Percentiles rank a stretch among this genome's conserved stretches.
phyloP scores from a whole-genome alignment of 257 asterid genomes.

The Solanum etuberosum region DNA sequence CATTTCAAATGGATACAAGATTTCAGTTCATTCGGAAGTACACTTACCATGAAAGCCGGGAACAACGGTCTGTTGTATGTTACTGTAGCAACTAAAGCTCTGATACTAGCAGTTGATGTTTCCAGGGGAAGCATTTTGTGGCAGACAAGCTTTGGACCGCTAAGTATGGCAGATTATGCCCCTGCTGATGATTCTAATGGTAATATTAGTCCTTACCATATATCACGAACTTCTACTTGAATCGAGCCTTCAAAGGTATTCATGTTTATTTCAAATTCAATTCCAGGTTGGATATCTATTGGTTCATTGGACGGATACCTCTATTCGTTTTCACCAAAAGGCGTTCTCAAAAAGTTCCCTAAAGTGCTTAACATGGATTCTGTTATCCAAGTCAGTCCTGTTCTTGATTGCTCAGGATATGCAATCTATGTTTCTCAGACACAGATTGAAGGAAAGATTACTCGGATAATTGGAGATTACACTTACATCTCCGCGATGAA shows the following conservation, averaged over 20 bases:
- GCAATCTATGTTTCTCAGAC: conserved; percentile 63
- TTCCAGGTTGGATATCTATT: conserved; percentile 82
- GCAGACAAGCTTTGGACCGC: conserved; percentile 62
- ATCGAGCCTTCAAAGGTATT: neutral
- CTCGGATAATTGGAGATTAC: conserved; percentile 38
- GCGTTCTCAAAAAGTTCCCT: conserved; percentile 52
- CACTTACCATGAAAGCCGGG: conserved; percentile 45
- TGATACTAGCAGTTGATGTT: conserved; percentile 61
- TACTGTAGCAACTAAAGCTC: conserved; percentile 31
- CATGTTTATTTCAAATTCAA: neutral
- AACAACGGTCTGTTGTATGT: conserved; percentile 69
- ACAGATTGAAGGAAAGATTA: conserved; percentile 53
- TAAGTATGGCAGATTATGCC: conserved; percentile 53
- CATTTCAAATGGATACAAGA: conserved; percentile 84
- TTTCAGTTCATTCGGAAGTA: conserved; percentile 51
- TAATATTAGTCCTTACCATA: conserved; percentile 4
- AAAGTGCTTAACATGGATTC: conserved; percentile 20
- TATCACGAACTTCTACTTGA: neutral
- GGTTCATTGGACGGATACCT: conserved; percentile 88
- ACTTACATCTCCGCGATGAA: conserved; percentile 60
- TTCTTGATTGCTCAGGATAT: conserved; percentile 78
- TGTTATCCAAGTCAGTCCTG: conserved; percentile 66
- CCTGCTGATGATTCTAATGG: conserved; percentile 82
- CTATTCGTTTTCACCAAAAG: conserved; percentile 75
- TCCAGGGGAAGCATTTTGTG: conserved; percentile 59